Evolutionary conservation across 2,329 filamentous ascomycete genomes (phyloP), one percentile per base, ranked within the genome.

Genomic region (Beauveria bassiana): DNA sequence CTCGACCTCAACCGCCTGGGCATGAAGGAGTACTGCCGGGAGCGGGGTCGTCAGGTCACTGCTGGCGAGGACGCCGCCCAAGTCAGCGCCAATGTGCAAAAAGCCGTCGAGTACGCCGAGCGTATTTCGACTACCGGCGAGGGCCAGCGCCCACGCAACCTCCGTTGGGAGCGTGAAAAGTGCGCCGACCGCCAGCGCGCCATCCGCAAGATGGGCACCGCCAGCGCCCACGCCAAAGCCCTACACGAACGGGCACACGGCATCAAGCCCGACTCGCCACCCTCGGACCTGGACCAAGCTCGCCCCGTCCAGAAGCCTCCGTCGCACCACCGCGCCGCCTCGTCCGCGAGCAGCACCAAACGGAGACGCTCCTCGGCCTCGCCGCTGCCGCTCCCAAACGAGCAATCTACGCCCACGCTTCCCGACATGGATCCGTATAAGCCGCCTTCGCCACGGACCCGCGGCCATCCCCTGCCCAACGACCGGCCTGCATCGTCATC

Each of bases 21-120:
- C 24, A 61, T 61, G 60, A 61, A 61, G 46, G 60, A 61, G 52
- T 61, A 61, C 60, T 61, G 60, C 26, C 60, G 60, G 14, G 60
- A 49, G 31, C 60, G 60, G 38, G 60, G 53, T 31, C 38, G 51
- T 22, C 60, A 61, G 45, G 34, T 51, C 24, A 49, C 22, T 6
- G 24, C 38, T 18, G 60, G 60, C 34, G 60, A 61, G 46, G 24
- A 50, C 24, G 34, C 52, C 9, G 60, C 38, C 38, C n/a, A 50
- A 10, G 40, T 42, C 45, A 53, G 49, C 18, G 60, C 60, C 52
- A 61, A 61, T 47, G 46, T 55, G 22, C 40, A 57, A 18, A 61
- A 61, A 47, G 60, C 60, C 26, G 60, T 61, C 60, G 60, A 56
- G 14, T 42, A 51, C 18, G 60, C 60, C 34, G 46, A 57, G 46